Evolutionary conservation across 306 rosid genomes (phyloP).

Genomic region (Cicer arietinum): DNA sequence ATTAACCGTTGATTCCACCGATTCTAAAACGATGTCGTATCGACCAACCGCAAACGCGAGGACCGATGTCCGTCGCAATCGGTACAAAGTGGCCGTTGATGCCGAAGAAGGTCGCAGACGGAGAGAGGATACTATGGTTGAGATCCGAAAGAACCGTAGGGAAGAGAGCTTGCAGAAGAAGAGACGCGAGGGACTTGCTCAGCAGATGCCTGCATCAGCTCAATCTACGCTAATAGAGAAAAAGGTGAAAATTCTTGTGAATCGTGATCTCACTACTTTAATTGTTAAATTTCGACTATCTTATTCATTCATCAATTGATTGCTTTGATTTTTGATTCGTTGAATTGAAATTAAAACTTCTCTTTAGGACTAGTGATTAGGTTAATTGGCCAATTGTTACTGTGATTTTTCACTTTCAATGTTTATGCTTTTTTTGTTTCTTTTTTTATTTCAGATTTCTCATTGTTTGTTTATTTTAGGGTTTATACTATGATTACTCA

Average conservation of each 20-base stretch:
- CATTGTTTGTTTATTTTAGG: background rate
- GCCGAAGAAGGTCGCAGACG: constrained; percentile 98
- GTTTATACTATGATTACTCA: too few species aligned
- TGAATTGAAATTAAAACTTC: background rate
- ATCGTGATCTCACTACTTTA: background rate
- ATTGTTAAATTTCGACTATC: background rate
- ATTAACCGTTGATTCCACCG: constrained; percentile 8
- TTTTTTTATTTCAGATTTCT: background rate
- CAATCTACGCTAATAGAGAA: constrained; percentile 46
- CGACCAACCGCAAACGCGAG: constrained; percentile 75
- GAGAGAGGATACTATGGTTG: constrained; percentile 94
- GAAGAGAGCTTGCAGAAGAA: constrained; percentile 97
- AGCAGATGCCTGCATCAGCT: constrained; percentile 54
- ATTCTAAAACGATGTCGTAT: constrained; percentile 69
- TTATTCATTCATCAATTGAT: background rate
- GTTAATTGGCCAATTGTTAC: background rate
- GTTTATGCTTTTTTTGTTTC: background rate
- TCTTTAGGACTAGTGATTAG: background rate
- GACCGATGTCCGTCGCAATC: constrained; percentile 90
- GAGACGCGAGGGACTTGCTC: constrained; percentile 89
- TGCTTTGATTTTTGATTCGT: background rate
- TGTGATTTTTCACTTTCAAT: background rate
- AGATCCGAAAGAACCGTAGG: constrained; percentile 95
- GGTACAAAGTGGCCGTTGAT: constrained; percentile 97
- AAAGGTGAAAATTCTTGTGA: constrained; percentile 43